phyloP scores from a whole-genome alignment of 192 early-diverging fungal genomes.

The Haplosporangium gracile region DNA sequence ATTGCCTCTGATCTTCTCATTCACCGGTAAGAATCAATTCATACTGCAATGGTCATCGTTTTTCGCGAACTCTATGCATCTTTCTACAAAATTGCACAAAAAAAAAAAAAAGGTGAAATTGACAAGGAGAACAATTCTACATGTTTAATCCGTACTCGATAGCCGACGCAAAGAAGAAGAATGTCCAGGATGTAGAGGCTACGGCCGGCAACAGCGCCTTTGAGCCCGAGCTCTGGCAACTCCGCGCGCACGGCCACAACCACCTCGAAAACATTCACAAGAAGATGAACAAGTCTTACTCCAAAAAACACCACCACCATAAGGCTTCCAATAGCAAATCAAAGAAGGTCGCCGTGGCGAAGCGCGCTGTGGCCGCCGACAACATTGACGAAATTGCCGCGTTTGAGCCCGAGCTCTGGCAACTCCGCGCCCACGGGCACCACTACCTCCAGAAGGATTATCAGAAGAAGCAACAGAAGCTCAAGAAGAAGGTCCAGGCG shows the following conservation, averaged over 20 bases:
- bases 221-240: conserved; percentile 24
- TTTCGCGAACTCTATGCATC: no score
- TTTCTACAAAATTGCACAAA: background rate
- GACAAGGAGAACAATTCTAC: background rate
- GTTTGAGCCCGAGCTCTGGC: conserved; percentile 41
- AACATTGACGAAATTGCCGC: conserved; percentile 1
- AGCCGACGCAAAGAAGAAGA: conserved; percentile 25
- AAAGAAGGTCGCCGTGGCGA: background rate
- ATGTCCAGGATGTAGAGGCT: background rate
- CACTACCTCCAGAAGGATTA: conserved; percentile 10
- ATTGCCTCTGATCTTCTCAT: conserved; percentile 33
- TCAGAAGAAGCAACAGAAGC: conserved; percentile 11
- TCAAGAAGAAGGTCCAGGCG: background rate
- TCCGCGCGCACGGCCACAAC: conserved; percentile 34
- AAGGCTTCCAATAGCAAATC: background rate
- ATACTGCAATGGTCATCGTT: no score
- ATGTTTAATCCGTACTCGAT: background rate
- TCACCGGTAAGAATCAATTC: conserved; percentile 17
- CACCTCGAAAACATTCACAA: conserved; percentile 12
- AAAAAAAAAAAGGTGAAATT: background rate
- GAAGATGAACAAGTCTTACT: background rate
- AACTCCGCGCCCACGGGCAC: conserved; percentile 41
- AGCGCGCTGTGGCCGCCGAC: background rate
- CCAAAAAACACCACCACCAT: background rate
- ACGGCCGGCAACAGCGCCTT: background rate